phyloP scores from a whole-genome alignment of 2,329 filamentous ascomycete genomes.

The Tolypocladium tundrense region DNA sequence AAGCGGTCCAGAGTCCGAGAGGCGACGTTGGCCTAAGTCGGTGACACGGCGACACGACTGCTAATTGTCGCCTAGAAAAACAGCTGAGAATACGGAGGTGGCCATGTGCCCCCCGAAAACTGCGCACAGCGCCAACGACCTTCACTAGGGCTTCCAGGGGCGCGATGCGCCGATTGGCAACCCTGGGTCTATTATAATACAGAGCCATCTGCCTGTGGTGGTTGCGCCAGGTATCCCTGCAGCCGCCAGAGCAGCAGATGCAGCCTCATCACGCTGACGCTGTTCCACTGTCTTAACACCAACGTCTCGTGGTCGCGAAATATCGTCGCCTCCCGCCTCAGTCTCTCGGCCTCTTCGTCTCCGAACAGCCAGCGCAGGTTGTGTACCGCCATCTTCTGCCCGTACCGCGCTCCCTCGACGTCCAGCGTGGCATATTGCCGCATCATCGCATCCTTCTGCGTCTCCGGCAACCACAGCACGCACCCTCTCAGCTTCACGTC shows the following conservation, averaged over 20 bases:
- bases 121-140: neutral
- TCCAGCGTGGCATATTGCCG: conserved; percentile 36
- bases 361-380: conserved; percentile 43
- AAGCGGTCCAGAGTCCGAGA: neutral
- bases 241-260: conserved; percentile 47
- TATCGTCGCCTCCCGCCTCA: conserved; percentile 23
- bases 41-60: neutral
- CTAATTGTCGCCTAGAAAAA: neutral
- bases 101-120: neutral
- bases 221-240: conserved; percentile 38
- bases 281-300: conserved; percentile 28
- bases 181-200: neutral
- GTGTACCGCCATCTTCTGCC: conserved; percentile 37
- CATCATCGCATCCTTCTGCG: conserved; percentile 8
- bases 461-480: conserved; percentile 30
- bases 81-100: neutral
- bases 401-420: conserved; percentile 20
- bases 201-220: neutral
- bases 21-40: neutral
- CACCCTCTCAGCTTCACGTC: conserved; percentile 30
- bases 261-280: conserved; percentile 28
- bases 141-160: neutral
- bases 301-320: conserved; percentile 29
- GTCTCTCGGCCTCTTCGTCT: conserved; percentile 25
- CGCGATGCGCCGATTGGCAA: neutral